Base-by-base conservation (phyloP, 2,329 filamentous ascomycete genomes). In the Colletotrichum sp. region DNA sequence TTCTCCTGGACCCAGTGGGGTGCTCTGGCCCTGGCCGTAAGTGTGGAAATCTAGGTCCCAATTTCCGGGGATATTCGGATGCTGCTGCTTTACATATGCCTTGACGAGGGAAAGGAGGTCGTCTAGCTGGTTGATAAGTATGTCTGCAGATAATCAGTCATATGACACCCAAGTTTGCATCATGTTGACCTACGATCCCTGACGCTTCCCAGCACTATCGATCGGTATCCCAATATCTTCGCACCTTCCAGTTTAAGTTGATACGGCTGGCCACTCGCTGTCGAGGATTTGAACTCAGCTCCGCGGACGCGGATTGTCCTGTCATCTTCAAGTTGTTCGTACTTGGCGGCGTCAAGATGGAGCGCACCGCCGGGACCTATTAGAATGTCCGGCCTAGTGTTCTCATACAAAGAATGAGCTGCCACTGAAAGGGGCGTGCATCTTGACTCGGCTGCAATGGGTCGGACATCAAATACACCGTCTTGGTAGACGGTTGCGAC, bases 1-100 rank as follows among this genome's bases (percentile, higher is more conserved):
- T 48, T 89, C 87, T 10, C 43, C 43, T 7, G 43, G 43, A 7
- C 43, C n/a, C n/a, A 21, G n/a, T 52, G 43, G 43, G 3, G 43
- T 52, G n/a, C n/a, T 52, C 12, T 52, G 43, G 1, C 43, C 43
- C 10, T 52, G 43, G 10, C 43, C 43, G 10, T 52, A 52, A 12
- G 43, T 52, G 43, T 52, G 43, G n/a, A 52, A 52, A 24, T 52
- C 43, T 21, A 52, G 43, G 6, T 52, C 43, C 43, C 43, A 52
- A 6, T 13, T 4, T 21, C n/a, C 43, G 3, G n/a, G n/a, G 6
- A 52, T 52, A 52, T 52, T 52, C 6, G 43, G 43, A 4, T 52
- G 43, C 10, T 52, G 43, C 43, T 52, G n/a, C 43, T 52, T 52
- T 1, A 52, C 43, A 18, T 52, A 52, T 13, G 43, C 43, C 43